Percentiles rank a stretch among this genome's conserved stretches.
phyloP scores from a whole-genome alignment of 768 basidiomycete species.

The Cystobasidium tubakii region DNA sequence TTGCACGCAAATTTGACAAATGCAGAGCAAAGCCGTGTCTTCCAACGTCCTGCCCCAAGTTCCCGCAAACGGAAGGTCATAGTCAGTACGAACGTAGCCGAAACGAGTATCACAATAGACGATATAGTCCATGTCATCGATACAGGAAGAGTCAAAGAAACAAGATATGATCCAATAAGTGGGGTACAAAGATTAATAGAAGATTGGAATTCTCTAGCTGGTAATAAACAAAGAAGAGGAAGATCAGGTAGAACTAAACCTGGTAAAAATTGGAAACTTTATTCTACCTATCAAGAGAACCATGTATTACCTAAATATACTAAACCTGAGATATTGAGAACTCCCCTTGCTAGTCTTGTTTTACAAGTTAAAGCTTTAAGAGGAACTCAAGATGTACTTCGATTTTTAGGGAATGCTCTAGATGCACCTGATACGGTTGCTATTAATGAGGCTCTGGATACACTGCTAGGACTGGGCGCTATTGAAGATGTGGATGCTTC shows the following conservation, averaged over 20 bases:
- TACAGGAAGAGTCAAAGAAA: constrained; percentile 77
- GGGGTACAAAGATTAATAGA: constrained; percentile 73
- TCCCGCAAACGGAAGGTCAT: constrained; percentile 67
- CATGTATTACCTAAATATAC: constrained; percentile 64
- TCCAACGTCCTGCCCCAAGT: constrained; percentile 56
- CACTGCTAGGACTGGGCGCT: constrained; percentile 71
- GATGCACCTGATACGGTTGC: constrained; percentile 72
- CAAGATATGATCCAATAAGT: constrained; percentile 70
- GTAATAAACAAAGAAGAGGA: constrained; percentile 75
- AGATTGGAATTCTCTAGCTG: constrained; percentile 69
- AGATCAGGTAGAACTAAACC: constrained; percentile 70
- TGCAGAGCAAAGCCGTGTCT: constrained; percentile 74
- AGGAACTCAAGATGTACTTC: constrained; percentile 71
- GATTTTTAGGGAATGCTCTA: constrained; percentile 67
- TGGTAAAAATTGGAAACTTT: constrained; percentile 81
- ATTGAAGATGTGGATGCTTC: constrained; percentile 55
- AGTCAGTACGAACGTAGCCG: constrained; percentile 84
- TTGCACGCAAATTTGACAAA: constrained; percentile 83
- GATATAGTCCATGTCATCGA: constrained; percentile 94
- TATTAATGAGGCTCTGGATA: constrained; percentile 69
- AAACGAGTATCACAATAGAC: constrained; percentile 64
- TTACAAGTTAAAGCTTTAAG: constrained; percentile 74
- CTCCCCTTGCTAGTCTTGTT: constrained; percentile 74
- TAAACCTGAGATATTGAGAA: constrained; percentile 78
- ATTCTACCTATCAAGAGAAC: constrained; percentile 65